These are phyloP conservation scores for Mycena sanguinolenta DNA, from an alignment of 768 basidiomycete species.

Conservation along the genomic window DNA sequence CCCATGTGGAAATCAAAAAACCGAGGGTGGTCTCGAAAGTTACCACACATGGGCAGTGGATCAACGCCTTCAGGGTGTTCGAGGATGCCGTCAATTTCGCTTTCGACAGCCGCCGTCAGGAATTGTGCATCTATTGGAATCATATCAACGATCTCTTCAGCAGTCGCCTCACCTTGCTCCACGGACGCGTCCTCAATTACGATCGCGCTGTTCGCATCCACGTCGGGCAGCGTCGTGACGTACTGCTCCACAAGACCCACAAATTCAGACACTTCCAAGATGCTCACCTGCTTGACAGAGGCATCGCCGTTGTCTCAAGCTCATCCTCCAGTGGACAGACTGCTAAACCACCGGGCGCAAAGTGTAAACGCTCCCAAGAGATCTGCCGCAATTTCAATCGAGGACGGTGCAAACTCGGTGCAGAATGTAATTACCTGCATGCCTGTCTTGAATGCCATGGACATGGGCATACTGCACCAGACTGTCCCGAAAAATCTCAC, in stretches of 20 bases:
- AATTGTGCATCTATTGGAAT: background rate
- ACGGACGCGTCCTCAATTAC: conserved; percentile 6
- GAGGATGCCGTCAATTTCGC: background rate
- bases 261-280: background rate
- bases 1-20: conserved; percentile 29
- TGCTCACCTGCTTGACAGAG: background rate
- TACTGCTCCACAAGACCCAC: background rate
- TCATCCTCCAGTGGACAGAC: background rate
- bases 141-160: conserved; percentile 16
- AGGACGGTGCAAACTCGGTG: too few species aligned
- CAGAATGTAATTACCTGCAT: too few species aligned
- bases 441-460: background rate
- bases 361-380: too few species aligned
- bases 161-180: background rate
- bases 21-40: conserved; percentile 22
- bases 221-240: background rate
- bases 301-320: too few species aligned
- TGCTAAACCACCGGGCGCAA: too few species aligned
- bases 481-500: too few species aligned
- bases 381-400: too few species aligned
- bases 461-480: too few species aligned
- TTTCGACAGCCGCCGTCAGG: background rate
- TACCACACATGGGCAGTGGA: conserved; percentile 17
- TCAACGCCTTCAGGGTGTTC: conserved; percentile 11
- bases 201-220: conserved; percentile 1